Evolutionary conservation across 257 asterid species (phyloP).

Genomic region (Solanum sejunctum): DNA sequence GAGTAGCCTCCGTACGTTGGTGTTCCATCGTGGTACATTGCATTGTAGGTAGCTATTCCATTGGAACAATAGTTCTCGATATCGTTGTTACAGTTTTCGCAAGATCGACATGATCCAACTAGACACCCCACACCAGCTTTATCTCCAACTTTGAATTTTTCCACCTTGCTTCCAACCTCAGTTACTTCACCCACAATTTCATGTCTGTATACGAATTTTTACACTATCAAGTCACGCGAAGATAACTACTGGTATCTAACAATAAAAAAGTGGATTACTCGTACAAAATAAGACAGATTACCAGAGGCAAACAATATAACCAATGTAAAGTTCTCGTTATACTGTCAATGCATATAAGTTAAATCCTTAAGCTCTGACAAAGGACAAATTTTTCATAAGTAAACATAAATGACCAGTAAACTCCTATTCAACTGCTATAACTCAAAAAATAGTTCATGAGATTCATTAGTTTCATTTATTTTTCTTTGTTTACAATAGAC

Average conservation of each 20-base stretch:
- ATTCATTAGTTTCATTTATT: background rate
- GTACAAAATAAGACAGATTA: background rate
- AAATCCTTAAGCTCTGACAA: background rate
- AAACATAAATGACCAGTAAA: background rate
- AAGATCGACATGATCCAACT: conserved; percentile 25
- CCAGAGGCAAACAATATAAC: background rate
- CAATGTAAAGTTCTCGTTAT: background rate
- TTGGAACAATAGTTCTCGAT: conserved; percentile 13
- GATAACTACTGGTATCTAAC: background rate
- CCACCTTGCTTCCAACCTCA: conserved; percentile 30
- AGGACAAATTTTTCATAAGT: background rate
- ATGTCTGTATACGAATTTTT: conserved; percentile 4
- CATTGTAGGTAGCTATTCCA: background rate
- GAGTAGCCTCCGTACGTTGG: conserved; percentile 5
- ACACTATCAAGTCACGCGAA: background rate
- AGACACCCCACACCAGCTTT: conserved; percentile 29
- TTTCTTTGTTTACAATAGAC: background rate
- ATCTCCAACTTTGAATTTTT: conserved; percentile 21
- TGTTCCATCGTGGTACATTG: background rate
- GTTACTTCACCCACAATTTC: conserved; percentile 28
- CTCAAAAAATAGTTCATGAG: background rate
- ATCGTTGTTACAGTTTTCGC: conserved; percentile 15
- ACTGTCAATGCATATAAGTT: background rate
- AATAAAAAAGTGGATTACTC: background rate
- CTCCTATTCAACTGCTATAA: background rate